Evolutionary conservation across 352 stramenopile genomes (phyloP).

Genomic region (Phytophthora ramorum): DNA sequence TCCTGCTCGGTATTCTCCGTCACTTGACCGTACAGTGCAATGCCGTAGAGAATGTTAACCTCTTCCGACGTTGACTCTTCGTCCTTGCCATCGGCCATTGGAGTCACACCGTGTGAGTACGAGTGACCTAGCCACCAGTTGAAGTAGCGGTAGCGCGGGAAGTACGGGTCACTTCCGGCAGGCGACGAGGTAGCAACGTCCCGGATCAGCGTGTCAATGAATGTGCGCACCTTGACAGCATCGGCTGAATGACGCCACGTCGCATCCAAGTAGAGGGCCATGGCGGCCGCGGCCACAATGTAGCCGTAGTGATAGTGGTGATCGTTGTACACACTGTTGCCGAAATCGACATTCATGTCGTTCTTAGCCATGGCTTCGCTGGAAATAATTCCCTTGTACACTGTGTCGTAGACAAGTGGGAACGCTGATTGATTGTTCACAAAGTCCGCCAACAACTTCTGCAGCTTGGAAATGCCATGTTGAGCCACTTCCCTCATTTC

Average conservation of each 20-base stretch:
- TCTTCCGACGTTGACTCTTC: constrained; percentile 77
- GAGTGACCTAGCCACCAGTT: constrained; percentile 77
- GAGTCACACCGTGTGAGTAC: constrained; percentile 74
- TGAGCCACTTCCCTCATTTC: constrained; percentile 54
- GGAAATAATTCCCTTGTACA: constrained; percentile 73
- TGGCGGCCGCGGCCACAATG: constrained; percentile 58
- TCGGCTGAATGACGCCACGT: constrained; percentile 46
- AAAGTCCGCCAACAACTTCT: constrained; percentile 54
- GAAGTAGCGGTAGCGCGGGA: constrained; percentile 65
- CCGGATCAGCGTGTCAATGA: constrained; percentile 61
- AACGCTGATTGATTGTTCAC: constrained; percentile 52
- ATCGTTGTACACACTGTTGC: constrained; percentile 78
- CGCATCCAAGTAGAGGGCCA: constrained; percentile 50
- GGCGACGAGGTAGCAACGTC: constrained; percentile 51
- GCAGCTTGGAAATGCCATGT: constrained; percentile 54
- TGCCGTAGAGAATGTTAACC: constrained; percentile 73
- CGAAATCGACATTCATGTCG: constrained; percentile 79
- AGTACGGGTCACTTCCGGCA: constrained; percentile 44
- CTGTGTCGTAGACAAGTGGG: constrained; percentile 71
- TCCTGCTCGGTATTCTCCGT: constrained; percentile 52
- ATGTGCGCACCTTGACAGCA: constrained; percentile 44
- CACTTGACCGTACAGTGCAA: constrained; percentile 55
- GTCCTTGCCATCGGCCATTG: constrained; percentile 77
- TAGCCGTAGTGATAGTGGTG: constrained; percentile 85
- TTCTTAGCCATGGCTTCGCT: constrained; percentile 60